phyloP scores from a whole-genome alignment of 139 green algal genomes.

The Chlorella sp. region DNA sequence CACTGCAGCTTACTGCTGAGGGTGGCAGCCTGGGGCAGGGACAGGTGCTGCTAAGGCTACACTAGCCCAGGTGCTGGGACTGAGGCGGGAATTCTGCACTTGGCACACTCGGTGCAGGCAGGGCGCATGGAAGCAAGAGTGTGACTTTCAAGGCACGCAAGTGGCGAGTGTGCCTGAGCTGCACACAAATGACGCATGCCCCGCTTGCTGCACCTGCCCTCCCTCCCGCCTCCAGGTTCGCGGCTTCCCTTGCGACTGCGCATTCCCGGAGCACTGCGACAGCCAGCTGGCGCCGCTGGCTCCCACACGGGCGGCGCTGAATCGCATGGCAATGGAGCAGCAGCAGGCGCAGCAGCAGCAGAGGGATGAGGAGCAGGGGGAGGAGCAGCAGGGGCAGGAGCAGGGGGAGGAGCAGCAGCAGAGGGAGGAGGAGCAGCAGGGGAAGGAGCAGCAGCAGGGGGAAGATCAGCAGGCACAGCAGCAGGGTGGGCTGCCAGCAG shows the following conservation, averaged over 20 bases:
- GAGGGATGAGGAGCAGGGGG: not conserved
- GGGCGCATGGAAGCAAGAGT: not conserved
- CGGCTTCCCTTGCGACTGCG: slow-evolving; percentile 79
- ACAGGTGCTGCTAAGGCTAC: no score
- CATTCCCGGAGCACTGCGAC: slow-evolving; percentile 89
- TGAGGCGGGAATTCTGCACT: no score
- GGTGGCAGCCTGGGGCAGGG: not conserved
- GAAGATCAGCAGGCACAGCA: not conserved
- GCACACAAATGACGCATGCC: not conserved
- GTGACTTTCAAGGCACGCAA: not conserved
- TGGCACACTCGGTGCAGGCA: not conserved
- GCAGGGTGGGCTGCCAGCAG: not conserved
- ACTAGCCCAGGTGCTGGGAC: no score
- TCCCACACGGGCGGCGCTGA: slow-evolving; percentile 68
- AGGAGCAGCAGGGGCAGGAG: not conserved
- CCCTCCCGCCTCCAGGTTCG: slow-evolving; percentile 53
- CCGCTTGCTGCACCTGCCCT: no score
- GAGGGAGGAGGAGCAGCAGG: slow-evolving; percentile 27
- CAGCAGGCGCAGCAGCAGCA: not conserved
- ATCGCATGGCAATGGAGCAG: slow-evolving; percentile 15
- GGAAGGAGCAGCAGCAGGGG: not conserved
- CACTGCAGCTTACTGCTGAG: not conserved
- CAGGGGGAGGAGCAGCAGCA: slow-evolving; percentile 11
- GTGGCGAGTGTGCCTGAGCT: not conserved
- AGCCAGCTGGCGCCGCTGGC: slow-evolving; percentile 76